phyloP scores from a whole-genome alignment of 768 basidiomycete species.

The Lactarius hengduanensis region DNA sequence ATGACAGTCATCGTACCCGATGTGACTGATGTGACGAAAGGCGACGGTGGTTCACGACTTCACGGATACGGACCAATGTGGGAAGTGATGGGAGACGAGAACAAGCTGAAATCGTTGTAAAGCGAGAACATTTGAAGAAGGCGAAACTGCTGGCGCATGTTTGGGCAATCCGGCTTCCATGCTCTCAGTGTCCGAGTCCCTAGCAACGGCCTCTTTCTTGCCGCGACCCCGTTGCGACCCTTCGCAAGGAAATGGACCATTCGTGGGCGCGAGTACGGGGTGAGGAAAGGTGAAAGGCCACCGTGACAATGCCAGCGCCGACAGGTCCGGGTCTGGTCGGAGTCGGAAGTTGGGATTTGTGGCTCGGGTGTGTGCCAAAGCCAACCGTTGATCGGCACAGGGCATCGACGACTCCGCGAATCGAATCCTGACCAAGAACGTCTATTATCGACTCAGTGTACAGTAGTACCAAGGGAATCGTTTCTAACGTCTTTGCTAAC shows the following conservation, averaged over 20 bases:
- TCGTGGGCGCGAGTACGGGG: neutral
- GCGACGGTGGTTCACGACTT: neutral
- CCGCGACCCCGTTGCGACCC: neutral
- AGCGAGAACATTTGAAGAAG: neutral
- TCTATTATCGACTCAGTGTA: too few species aligned
- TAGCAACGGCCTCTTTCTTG: neutral
- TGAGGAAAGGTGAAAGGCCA: too few species aligned
- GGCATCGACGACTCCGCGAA: too few species aligned
- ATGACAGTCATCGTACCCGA: too few species aligned
- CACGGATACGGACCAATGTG: neutral
- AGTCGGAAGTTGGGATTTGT: too few species aligned
- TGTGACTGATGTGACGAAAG: too few species aligned
- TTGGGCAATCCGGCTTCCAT: neutral
- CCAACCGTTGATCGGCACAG: too few species aligned
- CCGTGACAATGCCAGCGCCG: too few species aligned
- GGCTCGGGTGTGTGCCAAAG: too few species aligned
- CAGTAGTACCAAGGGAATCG: too few species aligned
- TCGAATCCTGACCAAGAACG: too few species aligned
- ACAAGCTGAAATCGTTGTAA: neutral
- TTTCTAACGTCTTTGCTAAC: neutral
- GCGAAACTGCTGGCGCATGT: neutral
- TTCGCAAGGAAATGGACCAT: neutral
- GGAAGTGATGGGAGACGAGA: slow-evolving; percentile 6
- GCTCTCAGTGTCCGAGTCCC: neutral
- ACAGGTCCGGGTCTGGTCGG: too few species aligned